These are phyloP conservation scores for Sophora flavescens DNA, from an alignment of 306 rosid genomes.

Conservation along the genomic window DNA sequence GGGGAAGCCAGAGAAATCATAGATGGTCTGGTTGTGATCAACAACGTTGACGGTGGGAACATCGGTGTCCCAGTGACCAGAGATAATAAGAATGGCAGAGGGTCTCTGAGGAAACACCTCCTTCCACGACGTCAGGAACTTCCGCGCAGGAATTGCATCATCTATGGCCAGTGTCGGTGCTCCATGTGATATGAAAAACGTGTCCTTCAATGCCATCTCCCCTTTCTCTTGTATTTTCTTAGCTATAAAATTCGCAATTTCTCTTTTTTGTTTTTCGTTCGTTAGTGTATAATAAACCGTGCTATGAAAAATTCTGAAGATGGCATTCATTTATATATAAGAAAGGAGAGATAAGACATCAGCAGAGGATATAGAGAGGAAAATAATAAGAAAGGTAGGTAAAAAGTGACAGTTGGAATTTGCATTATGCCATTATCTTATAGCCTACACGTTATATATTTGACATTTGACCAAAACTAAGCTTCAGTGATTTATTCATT, in stretches of 20 bases:
- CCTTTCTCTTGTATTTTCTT: background rate
- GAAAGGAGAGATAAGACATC: background rate
- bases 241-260: background rate
- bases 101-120: conserved; percentile 39
- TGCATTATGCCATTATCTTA: background rate
- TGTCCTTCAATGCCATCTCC: conserved; percentile 30
- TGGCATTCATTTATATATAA: conserved; percentile 17
- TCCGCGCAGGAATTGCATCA: conserved; percentile 55
- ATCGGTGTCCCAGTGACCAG: conserved; percentile 62
- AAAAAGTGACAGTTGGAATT: background rate
- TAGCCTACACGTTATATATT: background rate
- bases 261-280: background rate
- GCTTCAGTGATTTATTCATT: background rate
- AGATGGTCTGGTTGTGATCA: conserved; percentile 53
- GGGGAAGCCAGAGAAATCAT: conserved; percentile 67
- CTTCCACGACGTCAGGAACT: conserved; percentile 58
- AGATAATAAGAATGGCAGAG: conserved; percentile 51
- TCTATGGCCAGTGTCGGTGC: conserved; percentile 55
- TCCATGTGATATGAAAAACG: conserved; percentile 61
- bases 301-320: conserved; percentile 13
- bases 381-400: background rate
- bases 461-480: background rate
- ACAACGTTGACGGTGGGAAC: conserved; percentile 53
- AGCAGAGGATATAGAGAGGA: background rate
- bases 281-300: background rate